Conservation (phyloP, 192 early-diverging fungal species). For the Rhizophagus prolifer region DNA sequence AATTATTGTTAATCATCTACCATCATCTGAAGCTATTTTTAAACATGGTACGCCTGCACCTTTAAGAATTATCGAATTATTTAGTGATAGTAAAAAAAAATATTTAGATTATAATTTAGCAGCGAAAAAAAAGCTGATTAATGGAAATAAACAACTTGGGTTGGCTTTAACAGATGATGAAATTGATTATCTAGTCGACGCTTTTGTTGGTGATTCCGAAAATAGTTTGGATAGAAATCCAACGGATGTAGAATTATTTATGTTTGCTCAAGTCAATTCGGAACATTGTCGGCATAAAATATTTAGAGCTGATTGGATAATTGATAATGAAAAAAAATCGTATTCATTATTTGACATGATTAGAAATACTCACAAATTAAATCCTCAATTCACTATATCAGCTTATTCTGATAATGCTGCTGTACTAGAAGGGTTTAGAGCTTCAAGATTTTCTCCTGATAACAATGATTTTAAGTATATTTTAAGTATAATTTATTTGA, state of each 20-base stretch:
- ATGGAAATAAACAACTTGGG: slow-evolving; percentile 88
- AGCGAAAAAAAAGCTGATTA: slow-evolving; percentile 63
- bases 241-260: slow-evolving; percentile 99
- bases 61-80: slow-evolving; percentile 50
- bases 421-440: slow-evolving; percentile 79
- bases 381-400: slow-evolving; percentile 83
- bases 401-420: slow-evolving; percentile 99
- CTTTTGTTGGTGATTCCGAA: slow-evolving; percentile 64
- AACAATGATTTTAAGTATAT: slow-evolving; percentile 57
- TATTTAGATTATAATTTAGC: slow-evolving; percentile 39
- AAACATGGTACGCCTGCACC: slow-evolving; percentile 65
- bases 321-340: slow-evolving; percentile 79
- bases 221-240: slow-evolving; percentile 73
- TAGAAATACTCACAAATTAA: slow-evolving; percentile 82
- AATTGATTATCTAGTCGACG: slow-evolving; percentile 90
- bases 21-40: slow-evolving; percentile 67
- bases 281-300: slow-evolving; percentile 99
- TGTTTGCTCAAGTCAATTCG: slow-evolving; percentile 99
- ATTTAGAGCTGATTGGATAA: slow-evolving; percentile 97
- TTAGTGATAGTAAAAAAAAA: slow-evolving; percentile 36
- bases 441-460: slow-evolving; percentile 56
- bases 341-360: slow-evolving; percentile 97
- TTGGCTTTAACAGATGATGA: slow-evolving; percentile 96
- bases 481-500: slow-evolving; percentile 61
- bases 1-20: slow-evolving; percentile 63